Evolutionary conservation across 2,329 filamentous ascomycete genomes (phyloP).

Genomic region (Periglandula ipomoeae): DNA sequence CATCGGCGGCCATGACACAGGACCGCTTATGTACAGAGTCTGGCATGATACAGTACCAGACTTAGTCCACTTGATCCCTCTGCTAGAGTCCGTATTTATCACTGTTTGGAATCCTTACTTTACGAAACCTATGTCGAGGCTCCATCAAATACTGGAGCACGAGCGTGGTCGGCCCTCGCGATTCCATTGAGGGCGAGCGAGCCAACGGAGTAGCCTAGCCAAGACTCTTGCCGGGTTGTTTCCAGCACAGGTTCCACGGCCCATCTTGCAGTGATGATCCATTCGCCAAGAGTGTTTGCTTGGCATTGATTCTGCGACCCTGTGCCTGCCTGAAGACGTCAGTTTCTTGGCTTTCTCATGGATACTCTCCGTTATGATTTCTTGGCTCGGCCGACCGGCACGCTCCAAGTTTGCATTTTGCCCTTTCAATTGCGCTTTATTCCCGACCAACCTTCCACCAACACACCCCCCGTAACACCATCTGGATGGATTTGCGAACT

Average conservation of each 20-base stretch:
- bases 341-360: not conserved
- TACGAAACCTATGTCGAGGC: too few species aligned
- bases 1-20: too few species aligned
- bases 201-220: too few species aligned
- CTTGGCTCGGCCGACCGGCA: conserved; percentile 10
- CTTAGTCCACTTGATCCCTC: too few species aligned
- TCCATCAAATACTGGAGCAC: too few species aligned
- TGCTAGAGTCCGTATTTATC: too few species aligned
- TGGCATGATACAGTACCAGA: too few species aligned
- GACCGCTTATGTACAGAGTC: too few species aligned
- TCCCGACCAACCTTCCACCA: conserved; percentile 3
- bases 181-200: too few species aligned
- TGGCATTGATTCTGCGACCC: not conserved
- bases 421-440: conserved; percentile 1
- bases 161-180: too few species aligned
- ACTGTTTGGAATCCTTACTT: too few species aligned
- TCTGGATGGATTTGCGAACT: not conserved
- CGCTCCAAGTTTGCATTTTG: not conserved
- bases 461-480: not conserved
- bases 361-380: conserved; percentile 2
- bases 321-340: conserved; percentile 4
- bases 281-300: not conserved
- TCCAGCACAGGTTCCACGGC: not conserved
- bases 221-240: not conserved
- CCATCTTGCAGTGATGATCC: not conserved